phyloP scores from a whole-genome alignment of 495 filamentous ascomycete species.

The Hypoxylon fuscum region DNA sequence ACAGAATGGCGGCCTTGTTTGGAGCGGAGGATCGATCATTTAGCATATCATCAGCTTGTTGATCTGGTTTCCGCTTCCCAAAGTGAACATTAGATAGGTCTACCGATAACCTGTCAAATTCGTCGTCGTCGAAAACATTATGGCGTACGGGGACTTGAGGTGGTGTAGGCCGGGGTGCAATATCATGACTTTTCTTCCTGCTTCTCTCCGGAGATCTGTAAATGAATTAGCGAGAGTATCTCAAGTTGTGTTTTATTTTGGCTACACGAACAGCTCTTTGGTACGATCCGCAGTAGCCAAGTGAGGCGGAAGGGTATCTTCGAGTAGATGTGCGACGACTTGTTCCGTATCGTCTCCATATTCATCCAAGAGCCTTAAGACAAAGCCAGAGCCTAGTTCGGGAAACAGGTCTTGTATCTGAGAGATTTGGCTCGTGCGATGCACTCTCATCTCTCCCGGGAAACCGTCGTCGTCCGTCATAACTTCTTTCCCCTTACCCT shows the following conservation, averaged over 20 bases:
- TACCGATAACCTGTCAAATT: constrained; percentile 76
- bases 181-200: constrained; percentile 40
- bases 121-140: constrained; percentile 83
- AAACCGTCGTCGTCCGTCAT: constrained; percentile 55
- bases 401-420: constrained; percentile 95
- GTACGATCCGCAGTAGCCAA: constrained; percentile 64
- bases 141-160: constrained; percentile 50
- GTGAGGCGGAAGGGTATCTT: constrained; percentile 75
- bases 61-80: constrained; percentile 71
- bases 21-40: constrained; percentile 61
- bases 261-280: constrained; percentile 59
- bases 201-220: constrained; percentile 35
- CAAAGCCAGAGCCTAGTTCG: constrained; percentile 83
- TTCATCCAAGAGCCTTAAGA: constrained; percentile 79
- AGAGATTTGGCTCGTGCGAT: constrained; percentile 82
- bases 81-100: constrained; percentile 72
- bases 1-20: constrained; percentile 87
- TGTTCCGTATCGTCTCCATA: constrained; percentile 81
- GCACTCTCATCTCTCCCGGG: constrained; percentile 71
- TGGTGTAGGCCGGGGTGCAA: constrained; percentile 53
- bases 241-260: background rate
- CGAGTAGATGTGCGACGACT: constrained; percentile 84
- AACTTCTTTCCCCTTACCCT: constrained; percentile 77
- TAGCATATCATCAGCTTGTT: constrained; percentile 70
- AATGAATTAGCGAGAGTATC: constrained; percentile 32